Evolutionary conservation across 208 protist genomes (phyloP).

Genomic region (Kentomonas sorsogonicus): DNA sequence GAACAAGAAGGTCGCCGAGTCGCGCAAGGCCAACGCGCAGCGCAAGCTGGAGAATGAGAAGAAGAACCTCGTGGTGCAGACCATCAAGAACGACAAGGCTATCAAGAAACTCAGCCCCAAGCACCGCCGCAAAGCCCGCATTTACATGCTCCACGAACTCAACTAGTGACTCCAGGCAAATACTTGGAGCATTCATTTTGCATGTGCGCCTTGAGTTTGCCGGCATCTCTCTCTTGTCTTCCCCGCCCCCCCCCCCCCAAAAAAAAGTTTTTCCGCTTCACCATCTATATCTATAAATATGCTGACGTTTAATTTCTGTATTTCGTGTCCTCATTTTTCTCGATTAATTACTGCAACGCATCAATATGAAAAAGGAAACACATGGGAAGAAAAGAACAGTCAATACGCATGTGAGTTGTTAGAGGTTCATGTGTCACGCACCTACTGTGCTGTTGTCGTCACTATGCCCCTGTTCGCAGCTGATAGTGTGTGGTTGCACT

Average conservation of each 20-base stretch:
- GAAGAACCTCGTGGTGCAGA: constrained; percentile 91
- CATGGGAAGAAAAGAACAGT: not conserved
- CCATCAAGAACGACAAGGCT: constrained; percentile 85
- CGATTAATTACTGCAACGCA: not conserved
- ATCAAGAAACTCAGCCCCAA: constrained; percentile 87
- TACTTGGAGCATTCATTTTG: no score
- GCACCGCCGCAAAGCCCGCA: constrained; percentile 78
- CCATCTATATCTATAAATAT: not conserved
- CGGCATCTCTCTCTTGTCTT: no score
- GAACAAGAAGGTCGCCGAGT: constrained; percentile 60
- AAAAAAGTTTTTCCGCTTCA: no score
- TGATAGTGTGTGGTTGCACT: no score
- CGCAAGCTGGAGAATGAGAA: constrained; percentile 82
- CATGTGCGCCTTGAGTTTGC: no score
- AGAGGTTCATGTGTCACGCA: no score
- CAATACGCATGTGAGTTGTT: no score
- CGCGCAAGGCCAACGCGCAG: constrained; percentile 77
- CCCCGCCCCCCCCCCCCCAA: no score
- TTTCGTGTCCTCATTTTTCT: not conserved
- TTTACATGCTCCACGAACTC: constrained; percentile 88
- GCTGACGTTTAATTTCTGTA: not conserved
- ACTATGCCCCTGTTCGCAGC: no score
- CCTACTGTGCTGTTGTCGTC: no score
- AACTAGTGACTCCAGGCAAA: constrained; percentile 15
- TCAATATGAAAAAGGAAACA: constrained; percentile 3